Conservation (phyloP, 1,284 basidiomycete species). For the Singerocomus rubriflavus region DNA sequence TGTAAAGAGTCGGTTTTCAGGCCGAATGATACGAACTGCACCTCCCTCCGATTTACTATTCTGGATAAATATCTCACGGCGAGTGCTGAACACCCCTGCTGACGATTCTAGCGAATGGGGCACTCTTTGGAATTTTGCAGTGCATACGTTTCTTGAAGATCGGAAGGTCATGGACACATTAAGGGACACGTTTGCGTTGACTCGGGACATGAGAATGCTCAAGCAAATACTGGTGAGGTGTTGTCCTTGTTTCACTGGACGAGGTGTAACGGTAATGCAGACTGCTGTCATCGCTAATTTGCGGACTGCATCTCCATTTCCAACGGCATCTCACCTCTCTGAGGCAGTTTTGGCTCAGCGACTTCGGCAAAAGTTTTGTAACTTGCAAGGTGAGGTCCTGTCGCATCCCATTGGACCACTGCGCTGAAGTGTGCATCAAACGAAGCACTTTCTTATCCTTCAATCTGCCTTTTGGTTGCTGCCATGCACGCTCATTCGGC, state of each 20-base stretch:
- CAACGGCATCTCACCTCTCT: conserved; percentile 41
- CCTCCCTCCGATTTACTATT: conserved; percentile 49
- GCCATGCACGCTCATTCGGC: conserved; percentile 58
- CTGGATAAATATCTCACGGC: conserved; percentile 52
- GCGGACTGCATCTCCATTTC: conserved; percentile 50
- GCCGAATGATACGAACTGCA: conserved; percentile 77
- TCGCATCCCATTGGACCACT: background rate
- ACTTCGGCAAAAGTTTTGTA: conserved; percentile 45
- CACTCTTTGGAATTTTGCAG: conserved; percentile 53
- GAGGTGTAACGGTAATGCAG: conserved; percentile 40
- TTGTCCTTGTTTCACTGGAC: conserved; percentile 10
- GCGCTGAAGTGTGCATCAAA: conserved; percentile 5
- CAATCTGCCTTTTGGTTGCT: conserved; percentile 72
- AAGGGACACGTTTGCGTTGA: conserved; percentile 62
- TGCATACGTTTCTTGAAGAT: conserved; percentile 57
- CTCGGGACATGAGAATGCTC: conserved; percentile 65
- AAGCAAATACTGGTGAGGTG: conserved; percentile 62
- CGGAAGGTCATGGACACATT: conserved; percentile 42
- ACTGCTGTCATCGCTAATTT: conserved; percentile 47
- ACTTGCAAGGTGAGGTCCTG: conserved; percentile 47
- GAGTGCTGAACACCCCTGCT: conserved; percentile 40
- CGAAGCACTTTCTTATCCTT: conserved; percentile 65
- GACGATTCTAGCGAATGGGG: conserved; percentile 44
- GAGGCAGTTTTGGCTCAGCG: conserved; percentile 50
- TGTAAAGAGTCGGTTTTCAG: conserved; percentile 94